Evolutionary conservation across 1,139 yeast genomes (phyloP), one percentile per base, ranked within the genome.

Genomic region (Candida neerlandica): DNA sequence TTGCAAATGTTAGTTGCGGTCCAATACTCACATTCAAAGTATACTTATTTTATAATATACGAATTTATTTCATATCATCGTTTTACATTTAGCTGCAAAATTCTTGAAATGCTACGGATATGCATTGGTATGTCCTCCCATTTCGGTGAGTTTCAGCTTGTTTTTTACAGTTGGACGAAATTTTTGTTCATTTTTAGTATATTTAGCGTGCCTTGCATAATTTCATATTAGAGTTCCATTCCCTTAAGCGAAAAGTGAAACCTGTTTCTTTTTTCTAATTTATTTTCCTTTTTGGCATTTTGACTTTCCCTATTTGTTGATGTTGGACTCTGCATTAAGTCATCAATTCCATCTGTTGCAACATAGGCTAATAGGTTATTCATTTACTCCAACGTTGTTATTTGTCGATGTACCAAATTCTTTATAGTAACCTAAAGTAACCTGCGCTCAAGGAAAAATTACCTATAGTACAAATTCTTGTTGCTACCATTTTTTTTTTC

Each of bases 1-100:
- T 53, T 69, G 75, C 58, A 73, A 71, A 54, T 65, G 71, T 50
- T 62, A 51, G 23, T 18, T 21, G 9, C 5, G 2, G 5, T 10
- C 14, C 18, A 35, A n/a, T 33, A 14, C 35, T 10, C 34, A 32
- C 16, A 35, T 18, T 9, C 26, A 34, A 7, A 18, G 15, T 9
- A 21, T 11, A 33, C 7, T 23, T 33, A 33, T 7, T 33, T n/a
- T 5, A 14, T 3, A 33, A 33, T 33, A 33, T 14, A 35, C 40
- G 15, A 35, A 21, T 15, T 18, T 11, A 33, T 14, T 15, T 33
- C 27, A 33, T 14, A 5, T 33, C 27, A 33, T 30, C 16, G 16
- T 33, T 14, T 14, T 15, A 1, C 16, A 6, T 35, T 10, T 35
- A 15, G 40, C 40, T 18, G 40, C 40, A 35, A 35, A 35, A 18